Base-by-base conservation (phyloP, 306 rosid genomes). In the Ochetophila trinervis region DNA sequence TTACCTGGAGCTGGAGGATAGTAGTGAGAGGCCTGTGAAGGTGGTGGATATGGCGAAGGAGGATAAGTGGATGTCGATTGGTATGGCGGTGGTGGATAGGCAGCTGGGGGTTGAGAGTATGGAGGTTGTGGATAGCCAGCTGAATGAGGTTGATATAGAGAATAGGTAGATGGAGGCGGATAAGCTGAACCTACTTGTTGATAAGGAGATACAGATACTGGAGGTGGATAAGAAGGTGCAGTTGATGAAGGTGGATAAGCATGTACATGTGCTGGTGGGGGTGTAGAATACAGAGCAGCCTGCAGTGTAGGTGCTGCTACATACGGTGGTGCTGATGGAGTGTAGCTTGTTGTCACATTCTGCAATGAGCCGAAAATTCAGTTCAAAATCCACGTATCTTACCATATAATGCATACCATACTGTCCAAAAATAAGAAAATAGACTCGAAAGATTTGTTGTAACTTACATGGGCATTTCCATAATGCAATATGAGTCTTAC, bases 321-420 rank as follows among this genome's bases (percentile, higher is more conserved):
- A 57, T 81, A 87, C 5, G 88, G 85, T 2, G 91, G 87, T 21
- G 85, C 95, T 3, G 88, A 83, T 0, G 87, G 84, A 60, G 78
- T 60, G 57, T 67, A 79, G 73, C 52, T 67, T 64, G 84, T 44
- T 12, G 52, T 36, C 5, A 63, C 73, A 72, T 71, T 77, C 88
- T 83, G 83, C 70, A 76, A 66, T 37, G 50, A 57, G 48, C 32
- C 58, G 51, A 69, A 55, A 3, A 27, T 49, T 65, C 54, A 75
- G 66, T 30, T 18, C 5, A 18, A 17, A 35, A 35, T 23, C 14
- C 35, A 61, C 44, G 45, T 40, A 7, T 12, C 10, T 1, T 16
- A 22, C 32, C 24, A 53, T 18, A n/a, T 5, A 34, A 8, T 22
- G 51, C 53, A 61, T 3, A 53, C 30, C 15, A n/a, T 27, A 17